Evolutionary conservation across 2,329 filamentous ascomycete species (phyloP).

Genomic region (Trichophyton benhamiae): DNA sequence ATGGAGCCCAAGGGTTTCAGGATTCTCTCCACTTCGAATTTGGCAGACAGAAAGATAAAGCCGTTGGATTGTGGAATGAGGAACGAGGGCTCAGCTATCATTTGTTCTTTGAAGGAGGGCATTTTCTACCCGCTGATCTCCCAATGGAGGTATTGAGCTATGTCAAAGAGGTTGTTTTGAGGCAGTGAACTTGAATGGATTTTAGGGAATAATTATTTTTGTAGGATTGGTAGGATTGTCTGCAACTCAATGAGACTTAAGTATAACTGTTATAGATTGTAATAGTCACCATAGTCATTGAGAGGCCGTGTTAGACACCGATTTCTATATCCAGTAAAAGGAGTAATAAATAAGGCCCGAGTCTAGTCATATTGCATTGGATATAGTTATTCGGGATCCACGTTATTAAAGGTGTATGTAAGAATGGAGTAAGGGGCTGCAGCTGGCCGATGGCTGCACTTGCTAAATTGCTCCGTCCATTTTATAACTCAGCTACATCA

Average conservation of each 20-base stretch:
- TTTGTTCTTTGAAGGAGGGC: constrained; percentile 25
- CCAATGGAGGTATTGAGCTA: constrained; percentile 27
- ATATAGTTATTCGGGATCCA: too few species aligned
- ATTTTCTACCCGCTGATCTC: constrained; percentile 23
- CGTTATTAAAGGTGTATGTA: too few species aligned
- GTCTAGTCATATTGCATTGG: too few species aligned
- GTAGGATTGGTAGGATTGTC: neutral
- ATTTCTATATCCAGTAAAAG: too few species aligned
- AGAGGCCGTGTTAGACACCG: too few species aligned
- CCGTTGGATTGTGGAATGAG: constrained; percentile 22
- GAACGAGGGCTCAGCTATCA: constrained; percentile 28
- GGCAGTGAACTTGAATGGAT: neutral
- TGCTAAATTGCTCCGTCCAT: too few species aligned
- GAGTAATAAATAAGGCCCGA: too few species aligned
- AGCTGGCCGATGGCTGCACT: neutral
- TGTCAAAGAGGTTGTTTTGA: constrained; percentile 25
- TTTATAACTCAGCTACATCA: neutral
- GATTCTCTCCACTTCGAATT: constrained; percentile 19
- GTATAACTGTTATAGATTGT: too few species aligned
- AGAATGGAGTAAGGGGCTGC: neutral
- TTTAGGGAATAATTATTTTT: neutral
- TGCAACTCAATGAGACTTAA: neutral
- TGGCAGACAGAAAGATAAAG: neutral
- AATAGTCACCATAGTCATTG: too few species aligned
- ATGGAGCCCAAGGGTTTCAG: constrained; percentile 26